These are phyloP conservation scores for Psilocybe subaeruginosa DNA, from an alignment of 768 basidiomycete species.

Conservation along the genomic window DNA sequence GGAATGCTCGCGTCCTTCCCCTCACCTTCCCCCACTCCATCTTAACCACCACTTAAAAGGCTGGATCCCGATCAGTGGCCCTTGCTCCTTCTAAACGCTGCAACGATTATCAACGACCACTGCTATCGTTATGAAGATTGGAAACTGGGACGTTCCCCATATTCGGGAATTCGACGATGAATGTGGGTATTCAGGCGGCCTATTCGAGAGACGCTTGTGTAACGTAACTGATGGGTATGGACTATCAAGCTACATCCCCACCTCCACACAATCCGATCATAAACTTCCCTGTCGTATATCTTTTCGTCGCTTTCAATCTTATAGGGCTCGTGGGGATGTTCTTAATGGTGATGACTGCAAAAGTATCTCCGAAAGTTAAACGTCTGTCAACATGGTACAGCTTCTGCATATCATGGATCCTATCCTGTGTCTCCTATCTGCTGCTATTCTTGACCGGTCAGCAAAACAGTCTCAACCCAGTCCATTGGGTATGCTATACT, in stretches of 20 bases:
- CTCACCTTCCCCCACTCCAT: not conserved
- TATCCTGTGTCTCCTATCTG: conserved; percentile 37
- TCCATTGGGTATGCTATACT: conserved; percentile 29
- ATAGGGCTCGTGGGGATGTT: conserved; percentile 31
- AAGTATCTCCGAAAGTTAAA: conserved; percentile 28
- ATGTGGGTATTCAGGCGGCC: not conserved
- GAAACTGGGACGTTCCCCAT: not conserved
- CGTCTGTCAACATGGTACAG: conserved; percentile 40
- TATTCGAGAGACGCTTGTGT: not conserved
- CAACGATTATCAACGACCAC: not conserved
- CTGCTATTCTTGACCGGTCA: conserved; percentile 36
- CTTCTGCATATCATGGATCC: conserved; percentile 39
- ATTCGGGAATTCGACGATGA: not conserved
- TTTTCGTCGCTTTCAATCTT: conserved; percentile 35
- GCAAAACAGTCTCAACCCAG: conserved; percentile 23
- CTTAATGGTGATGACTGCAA: conserved; percentile 30
- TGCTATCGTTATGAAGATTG: not conserved
- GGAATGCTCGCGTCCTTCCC: not conserved
- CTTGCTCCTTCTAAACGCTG: not conserved
- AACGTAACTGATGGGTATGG: not conserved
- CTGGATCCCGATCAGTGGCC: not conserved
- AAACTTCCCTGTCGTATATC: conserved; percentile 20
- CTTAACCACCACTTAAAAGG: not conserved
- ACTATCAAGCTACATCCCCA: not conserved
- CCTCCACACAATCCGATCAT: not conserved